Base-by-base conservation (phyloP, 2,329 filamentous ascomycete genomes). In the Claviceps capensis region DNA sequence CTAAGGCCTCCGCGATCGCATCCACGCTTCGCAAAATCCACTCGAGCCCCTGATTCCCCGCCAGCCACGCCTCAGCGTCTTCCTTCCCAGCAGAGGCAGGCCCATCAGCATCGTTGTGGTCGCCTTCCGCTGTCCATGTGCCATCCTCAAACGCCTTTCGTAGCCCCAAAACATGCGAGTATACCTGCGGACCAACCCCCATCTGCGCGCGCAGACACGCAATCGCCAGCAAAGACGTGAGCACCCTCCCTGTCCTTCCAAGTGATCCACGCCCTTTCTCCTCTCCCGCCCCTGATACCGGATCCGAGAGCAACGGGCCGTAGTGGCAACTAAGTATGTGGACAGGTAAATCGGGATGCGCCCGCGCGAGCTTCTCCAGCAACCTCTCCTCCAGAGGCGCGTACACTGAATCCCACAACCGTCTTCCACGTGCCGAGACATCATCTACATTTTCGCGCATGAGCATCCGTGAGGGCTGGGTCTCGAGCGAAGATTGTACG, bases 301-400 rank as follows among this genome's bases (percentile, higher is more conserved):
- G 86, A 58, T 93, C 84, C 0, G 84, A 77, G 40, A 94, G 79
- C 13, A 93, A 65, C 1, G 79, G 79, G 0, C 82, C 82, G 64
- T 94, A 94, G 63, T 91, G 83, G 49, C 75, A 77, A 57, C 82
- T 75, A 14, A 93, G 70, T 58, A 94, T 93, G 62, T 88, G 82
- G 3, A 90, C 84, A 0, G 88, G 88, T 23, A 94, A 68, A 63
- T 93, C 88, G 0, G 88, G 88, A 63, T 94, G 88, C 11, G 83
- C 81, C n/a, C 75, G 74, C 0, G 79, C 85, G 1, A 94, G 78
- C 67, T 85, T 87, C 49, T 74, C 70, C 53, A 81, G 73, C 5
- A 94, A 75, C 67, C 89, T 90, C 14, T 70, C 70, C 62, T 86
- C 82, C 59, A 89, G 85, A 2, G 86, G 86, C 0, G 75, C 71